phyloP scores from a whole-genome alignment of 371 early-diverging fungal species.

The Dinochytrium kinnereticum region DNA sequence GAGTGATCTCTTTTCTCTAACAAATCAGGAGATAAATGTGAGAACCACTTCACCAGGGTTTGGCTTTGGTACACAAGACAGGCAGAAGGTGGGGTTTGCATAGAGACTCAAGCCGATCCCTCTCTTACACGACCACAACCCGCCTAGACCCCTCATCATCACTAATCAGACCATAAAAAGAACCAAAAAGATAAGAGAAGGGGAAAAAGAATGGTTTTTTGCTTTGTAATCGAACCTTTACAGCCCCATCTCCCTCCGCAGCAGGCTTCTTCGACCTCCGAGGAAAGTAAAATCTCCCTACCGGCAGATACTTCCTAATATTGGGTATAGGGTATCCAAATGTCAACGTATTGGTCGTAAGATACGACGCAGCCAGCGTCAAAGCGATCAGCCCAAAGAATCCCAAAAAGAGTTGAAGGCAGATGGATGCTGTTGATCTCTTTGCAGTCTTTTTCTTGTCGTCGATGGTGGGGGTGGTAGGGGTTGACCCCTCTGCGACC shows the following conservation, averaged over 20 bases:
- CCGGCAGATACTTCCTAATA: conserved; percentile 34
- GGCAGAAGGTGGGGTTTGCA: too few relatives aligned
- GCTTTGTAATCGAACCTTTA: background rate
- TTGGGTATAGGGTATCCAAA: conserved; percentile 45
- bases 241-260: background rate
- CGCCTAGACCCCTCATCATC: background rate
- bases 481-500: background rate
- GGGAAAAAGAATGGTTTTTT: too few relatives aligned
- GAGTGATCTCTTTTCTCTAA: conserved; percentile 25
- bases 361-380: conserved; percentile 23
- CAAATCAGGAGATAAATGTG: background rate
- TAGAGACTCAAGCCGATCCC: too few relatives aligned
- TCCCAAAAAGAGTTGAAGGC: conserved; percentile 5
- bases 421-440: background rate
- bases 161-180: background rate
- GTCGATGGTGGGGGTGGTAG: background rate
- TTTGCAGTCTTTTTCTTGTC: conserved; percentile 1
- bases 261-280: background rate
- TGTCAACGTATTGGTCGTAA: conserved; percentile 45
- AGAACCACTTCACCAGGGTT: too few relatives aligned
- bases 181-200: background rate
- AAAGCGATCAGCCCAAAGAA: conserved; percentile 3
- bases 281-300: conserved; percentile 1
- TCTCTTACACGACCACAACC: too few relatives aligned
- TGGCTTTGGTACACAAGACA: too few relatives aligned